A percentile compares a stretch with the other conserved stretches of the same genome.
phyloP scores from a whole-genome alignment of 768 basidiomycete species.

The Russula ochroleuca region DNA sequence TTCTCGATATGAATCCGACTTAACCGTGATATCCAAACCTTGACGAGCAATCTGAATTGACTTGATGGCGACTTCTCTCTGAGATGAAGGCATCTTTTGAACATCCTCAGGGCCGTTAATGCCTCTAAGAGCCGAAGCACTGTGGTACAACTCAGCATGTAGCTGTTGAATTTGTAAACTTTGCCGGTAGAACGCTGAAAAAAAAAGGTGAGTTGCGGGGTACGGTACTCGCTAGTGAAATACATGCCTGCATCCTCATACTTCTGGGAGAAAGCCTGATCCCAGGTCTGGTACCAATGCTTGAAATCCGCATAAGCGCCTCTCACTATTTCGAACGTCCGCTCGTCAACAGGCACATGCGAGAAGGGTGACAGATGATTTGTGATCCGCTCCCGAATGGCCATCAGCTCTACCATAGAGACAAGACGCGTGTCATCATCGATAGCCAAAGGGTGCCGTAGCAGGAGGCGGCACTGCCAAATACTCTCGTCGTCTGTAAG shows the following conservation, averaged over 20 bases:
- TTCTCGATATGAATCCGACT: conserved; percentile 78
- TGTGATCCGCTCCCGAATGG: conserved; percentile 80
- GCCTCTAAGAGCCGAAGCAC: conserved; percentile 75
- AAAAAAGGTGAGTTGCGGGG: not conserved
- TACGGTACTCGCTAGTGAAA: conserved; percentile 10
- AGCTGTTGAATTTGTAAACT: conserved; percentile 82
- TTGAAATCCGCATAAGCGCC: conserved; percentile 75
- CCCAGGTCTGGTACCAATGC: conserved; percentile 80
- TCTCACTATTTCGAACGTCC: conserved; percentile 66
- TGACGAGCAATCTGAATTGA: conserved; percentile 80
- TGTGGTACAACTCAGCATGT: conserved; percentile 83
- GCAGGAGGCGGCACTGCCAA: conserved; percentile 67
- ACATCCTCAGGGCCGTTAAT: conserved; percentile 86
- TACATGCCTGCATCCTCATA: conserved; percentile 72
- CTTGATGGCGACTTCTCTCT: conserved; percentile 72
- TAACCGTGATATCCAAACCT: conserved; percentile 81
- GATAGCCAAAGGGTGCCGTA: conserved; percentile 84
- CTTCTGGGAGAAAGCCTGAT: conserved; percentile 72
- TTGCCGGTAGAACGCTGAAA: conserved; percentile 77
- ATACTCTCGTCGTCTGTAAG: conserved; percentile 92
- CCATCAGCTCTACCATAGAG: conserved; percentile 90
- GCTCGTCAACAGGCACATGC: conserved; percentile 70
- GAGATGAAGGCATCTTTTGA: conserved; percentile 71
- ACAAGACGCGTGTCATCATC: conserved; percentile 94
- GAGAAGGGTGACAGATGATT: conserved; percentile 71